phyloP scores from a whole-genome alignment of 768 basidiomycete species.

The Tulasnella sp. region DNA sequence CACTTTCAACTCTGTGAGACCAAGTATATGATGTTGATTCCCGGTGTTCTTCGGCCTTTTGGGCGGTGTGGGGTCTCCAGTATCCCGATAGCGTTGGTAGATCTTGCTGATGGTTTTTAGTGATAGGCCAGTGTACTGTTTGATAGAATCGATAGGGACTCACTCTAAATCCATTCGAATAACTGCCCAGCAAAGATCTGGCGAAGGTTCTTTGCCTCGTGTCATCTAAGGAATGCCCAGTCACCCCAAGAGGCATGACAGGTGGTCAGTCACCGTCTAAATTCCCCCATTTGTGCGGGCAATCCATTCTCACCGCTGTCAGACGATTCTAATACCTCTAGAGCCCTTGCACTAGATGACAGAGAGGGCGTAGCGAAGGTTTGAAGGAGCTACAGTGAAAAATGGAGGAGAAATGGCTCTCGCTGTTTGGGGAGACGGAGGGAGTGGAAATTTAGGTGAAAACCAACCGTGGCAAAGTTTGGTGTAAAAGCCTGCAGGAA shows the following conservation, averaged over 20 bases:
- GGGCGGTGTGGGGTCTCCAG: not conserved
- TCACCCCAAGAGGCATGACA: not conserved
- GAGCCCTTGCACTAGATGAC: not conserved
- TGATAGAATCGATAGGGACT: not conserved
- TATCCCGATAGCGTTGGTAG: not conserved
- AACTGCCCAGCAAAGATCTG: not conserved
- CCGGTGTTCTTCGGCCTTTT: not conserved
- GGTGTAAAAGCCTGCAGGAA: too few relatives aligned
- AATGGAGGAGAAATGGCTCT: not conserved
- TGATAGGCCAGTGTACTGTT: not conserved
- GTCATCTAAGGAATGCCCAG: not conserved
- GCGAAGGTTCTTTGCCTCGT: not conserved
- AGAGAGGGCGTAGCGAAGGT: not conserved
- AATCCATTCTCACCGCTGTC: not conserved
- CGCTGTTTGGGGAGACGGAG: not conserved
- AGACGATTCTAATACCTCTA: not conserved
- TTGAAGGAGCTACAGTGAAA: not conserved
- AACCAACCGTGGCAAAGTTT: conserved; percentile 6
- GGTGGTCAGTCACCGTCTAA: not conserved
- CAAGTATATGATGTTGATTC: not conserved
- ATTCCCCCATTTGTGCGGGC: not conserved
- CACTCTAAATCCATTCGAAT: not conserved
- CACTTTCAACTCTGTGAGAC: not conserved
- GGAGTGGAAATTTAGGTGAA: not conserved
- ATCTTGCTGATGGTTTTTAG: not conserved